These are phyloP conservation scores for Meripilus lineatus DNA, from an alignment of 1,284 basidiomycete species.

Conservation along the genomic window DNA sequence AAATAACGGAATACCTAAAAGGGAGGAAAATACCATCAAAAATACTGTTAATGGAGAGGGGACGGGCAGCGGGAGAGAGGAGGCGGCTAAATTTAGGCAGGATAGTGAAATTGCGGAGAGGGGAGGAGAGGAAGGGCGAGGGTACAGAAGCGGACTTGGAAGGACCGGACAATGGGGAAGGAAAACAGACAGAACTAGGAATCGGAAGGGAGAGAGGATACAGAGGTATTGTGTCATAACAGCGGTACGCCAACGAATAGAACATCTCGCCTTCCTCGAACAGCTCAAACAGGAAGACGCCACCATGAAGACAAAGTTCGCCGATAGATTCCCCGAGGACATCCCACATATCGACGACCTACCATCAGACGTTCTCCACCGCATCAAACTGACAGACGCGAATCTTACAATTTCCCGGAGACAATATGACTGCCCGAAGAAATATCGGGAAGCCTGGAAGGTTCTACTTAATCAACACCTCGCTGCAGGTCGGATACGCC, in stretches of 20 bases:
- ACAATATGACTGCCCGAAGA: conserved; percentile 18
- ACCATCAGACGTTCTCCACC: conserved; percentile 14
- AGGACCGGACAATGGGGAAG: no score
- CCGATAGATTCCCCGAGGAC: conserved; percentile 11
- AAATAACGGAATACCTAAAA: no score
- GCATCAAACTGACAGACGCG: conserved; percentile 17
- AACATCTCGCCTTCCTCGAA: neutral
- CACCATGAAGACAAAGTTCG: neutral
- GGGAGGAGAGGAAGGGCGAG: no score
- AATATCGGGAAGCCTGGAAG: conserved; percentile 16
- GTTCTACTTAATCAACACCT: conserved; percentile 14
- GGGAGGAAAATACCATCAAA: no score
- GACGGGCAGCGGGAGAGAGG: no score
- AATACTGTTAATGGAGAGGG: no score
- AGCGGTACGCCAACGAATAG: neutral
- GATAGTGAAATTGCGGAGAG: no score
- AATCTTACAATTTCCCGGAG: conserved; percentile 12
- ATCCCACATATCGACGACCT: conserved; percentile 16
- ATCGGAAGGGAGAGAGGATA: no score
- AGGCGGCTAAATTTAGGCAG: no score
- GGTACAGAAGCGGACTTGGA: no score
- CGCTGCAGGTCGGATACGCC: conserved; percentile 16
- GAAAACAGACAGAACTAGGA: no score
- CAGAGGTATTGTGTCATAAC: neutral
- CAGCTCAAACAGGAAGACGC: neutral